Evolutionary conservation across 2,329 filamentous ascomycete genomes (phyloP).

Genomic region (Exophiala bonariae): DNA sequence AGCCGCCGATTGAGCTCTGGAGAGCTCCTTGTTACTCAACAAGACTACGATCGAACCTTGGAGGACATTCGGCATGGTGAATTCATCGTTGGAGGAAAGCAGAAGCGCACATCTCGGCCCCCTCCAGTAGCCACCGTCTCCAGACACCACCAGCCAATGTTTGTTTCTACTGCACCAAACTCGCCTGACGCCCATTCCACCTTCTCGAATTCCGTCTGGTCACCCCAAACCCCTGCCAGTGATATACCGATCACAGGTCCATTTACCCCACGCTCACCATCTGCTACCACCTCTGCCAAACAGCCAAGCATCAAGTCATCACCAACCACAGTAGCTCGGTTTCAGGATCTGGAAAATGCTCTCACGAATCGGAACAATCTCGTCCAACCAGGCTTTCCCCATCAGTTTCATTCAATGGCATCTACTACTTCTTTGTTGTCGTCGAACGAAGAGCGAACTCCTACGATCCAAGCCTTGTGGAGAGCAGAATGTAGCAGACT

Average conservation of each 20-base stretch:
- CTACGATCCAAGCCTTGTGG: slow-evolving; percentile 27
- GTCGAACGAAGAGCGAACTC: slow-evolving; percentile 21
- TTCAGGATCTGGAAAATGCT: too few relatives aligned
- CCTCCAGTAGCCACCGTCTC: slow-evolving; percentile 6
- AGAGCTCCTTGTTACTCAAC: slow-evolving; percentile 25
- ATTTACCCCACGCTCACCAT: slow-evolving; percentile 4
- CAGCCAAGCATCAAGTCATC: background rate
- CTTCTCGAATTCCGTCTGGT: slow-evolving; percentile 7
- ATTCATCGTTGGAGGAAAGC: slow-evolving; percentile 26
- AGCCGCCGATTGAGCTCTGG: slow-evolving; percentile 28
- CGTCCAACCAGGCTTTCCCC: background rate
- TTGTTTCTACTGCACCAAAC: slow-evolving; percentile 16
- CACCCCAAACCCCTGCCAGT: slow-evolving; percentile 8
- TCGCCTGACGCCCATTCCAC: slow-evolving; percentile 7
- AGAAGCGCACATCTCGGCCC: slow-evolving; percentile 14
- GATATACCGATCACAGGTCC: slow-evolving; percentile 1
- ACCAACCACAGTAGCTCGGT: background rate
- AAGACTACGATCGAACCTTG: slow-evolving; percentile 26
- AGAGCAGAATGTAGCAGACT: slow-evolving; percentile 28
- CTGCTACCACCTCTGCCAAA: slow-evolving; percentile 1
- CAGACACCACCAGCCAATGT: background rate
- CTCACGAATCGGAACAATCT: too few relatives aligned
- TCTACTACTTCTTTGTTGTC: slow-evolving; percentile 20
- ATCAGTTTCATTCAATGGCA: slow-evolving; percentile 8
- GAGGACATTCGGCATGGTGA: slow-evolving; percentile 27